A percentile compares a stretch with the other conserved stretches of the same genome.
Conservation (phyloP, 306 rosid genomes). For the Neltuma alba region DNA sequence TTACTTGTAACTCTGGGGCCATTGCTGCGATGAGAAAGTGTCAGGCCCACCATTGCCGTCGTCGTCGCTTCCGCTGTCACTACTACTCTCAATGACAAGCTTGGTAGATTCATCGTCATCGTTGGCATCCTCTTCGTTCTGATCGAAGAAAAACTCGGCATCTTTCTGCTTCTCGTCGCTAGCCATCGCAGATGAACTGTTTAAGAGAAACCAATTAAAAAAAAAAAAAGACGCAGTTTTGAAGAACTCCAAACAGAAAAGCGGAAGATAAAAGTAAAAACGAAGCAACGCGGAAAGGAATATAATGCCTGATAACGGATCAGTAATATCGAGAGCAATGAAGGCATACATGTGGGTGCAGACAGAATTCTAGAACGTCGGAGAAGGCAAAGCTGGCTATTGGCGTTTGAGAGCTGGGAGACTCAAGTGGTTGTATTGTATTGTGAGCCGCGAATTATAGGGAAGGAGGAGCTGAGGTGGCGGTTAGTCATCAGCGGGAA, state of each 20-base stretch:
- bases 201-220: background rate
- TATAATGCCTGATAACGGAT: background rate
- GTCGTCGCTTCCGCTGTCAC: constrained; percentile 34
- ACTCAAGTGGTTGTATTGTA: background rate
- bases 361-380: background rate
- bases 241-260: background rate
- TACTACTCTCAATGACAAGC: constrained; percentile 43
- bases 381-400: background rate
- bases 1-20: constrained; percentile 89
- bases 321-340: background rate
- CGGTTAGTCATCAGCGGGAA: background rate
- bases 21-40: constrained; percentile 58
- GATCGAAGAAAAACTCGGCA: constrained; percentile 39
- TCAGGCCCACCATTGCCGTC: constrained; percentile 25
- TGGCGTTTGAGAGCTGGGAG: background rate
- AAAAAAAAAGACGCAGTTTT: background rate
- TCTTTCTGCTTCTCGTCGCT: constrained; percentile 31
- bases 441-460: background rate
- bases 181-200: constrained; percentile 40
- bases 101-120: constrained; percentile 30
- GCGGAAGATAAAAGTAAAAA: background rate
- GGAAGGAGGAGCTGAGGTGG: background rate
- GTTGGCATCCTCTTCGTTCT: constrained; percentile 34
- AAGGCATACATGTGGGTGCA: background rate
- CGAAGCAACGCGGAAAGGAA: background rate